Base-by-base conservation (phyloP, 306 rosid species). In the Rubus parviflorus region DNA sequence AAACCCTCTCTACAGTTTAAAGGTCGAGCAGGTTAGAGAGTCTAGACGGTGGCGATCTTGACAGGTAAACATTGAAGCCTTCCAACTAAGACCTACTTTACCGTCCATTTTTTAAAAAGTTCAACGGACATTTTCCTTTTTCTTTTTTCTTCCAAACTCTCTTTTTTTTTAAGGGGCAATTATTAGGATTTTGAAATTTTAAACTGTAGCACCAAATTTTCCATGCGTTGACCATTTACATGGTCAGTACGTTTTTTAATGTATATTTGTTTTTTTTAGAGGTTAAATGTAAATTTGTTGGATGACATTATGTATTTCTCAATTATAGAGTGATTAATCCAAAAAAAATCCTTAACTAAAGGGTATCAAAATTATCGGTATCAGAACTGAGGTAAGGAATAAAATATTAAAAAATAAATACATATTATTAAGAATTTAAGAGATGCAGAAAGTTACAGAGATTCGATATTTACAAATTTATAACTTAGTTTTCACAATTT, bases 1-100 rank as follows among this genome's bases (percentile, higher is more conserved):
- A 89, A 92, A 89, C 86, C 92, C 90, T 86, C 80, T 77, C 45
- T 5, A 17, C 63, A 63, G 57, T 61, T 80, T 85, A 81, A 86
- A 84, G 7, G 45, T 86, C 87, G 79, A 84, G 52, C 83, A 53
- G 14, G 35, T 85, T 87, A n/a, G 25, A 14, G 7, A 5, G 14
- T 5, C 3, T 78, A 15, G 60, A 82, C 87, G 86, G 90, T 30
- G 0, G 0, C 0, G 82, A 86, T 83, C 10, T 52, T n/a, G 70
- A 79, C 88, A 85, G 84, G 83, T 78, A 0, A 9, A 70, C 64
- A 16, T 19, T 37, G 6, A 43, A 11, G 63, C 43, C 57, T 19
- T 62, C 47, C 71, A 46, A 52, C 45, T 4, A 17, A 11, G 48
- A 56, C 81, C 41, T 49, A 7, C 16, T 64, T 30, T 30, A 23